Base-by-base conservation (phyloP, 129 eudicot genomes). In the Deinandra increscens region DNA sequence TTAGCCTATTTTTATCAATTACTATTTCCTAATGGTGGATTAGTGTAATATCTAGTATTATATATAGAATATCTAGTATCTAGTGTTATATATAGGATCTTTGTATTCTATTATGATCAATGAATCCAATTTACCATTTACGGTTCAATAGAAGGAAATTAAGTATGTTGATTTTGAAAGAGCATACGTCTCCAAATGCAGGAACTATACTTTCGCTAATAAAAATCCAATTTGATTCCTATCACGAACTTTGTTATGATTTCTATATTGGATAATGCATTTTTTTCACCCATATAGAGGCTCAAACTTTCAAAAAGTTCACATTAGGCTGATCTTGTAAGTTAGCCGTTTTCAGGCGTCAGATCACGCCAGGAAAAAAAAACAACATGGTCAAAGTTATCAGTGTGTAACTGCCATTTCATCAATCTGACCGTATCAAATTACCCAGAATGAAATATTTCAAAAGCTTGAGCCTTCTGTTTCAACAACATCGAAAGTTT, bases 241-340 rank as follows among this genome's bases (percentile, higher is more conserved):
- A 50, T 17, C 23, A 41, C 69, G 39, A 64, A 41, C 51, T 19
- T 37, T 10, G 59, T 15, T 45, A 19, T n/a, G 12, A 14, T 22
- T 12, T 65, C 14, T 42, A 13, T 68, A 46, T 49, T 56, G 61
- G 17, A 38, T 68, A 34, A 36, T 38, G 43, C 15, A 33, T 48
- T 44, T 26, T 66, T 44, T 66, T 26, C 70, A 45, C 14, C 71
- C 15, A 29, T 26, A 56, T 56, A 56, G 4, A 56, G 19, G 63
- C 39, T 29, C 56, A 44, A 18, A n/a, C 48, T 39, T 43, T 23
- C 56, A 13, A 33, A 12, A 13, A 11, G 55, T 44, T 46, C 2
- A n/a, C 61, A 33, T 49, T 68, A 50, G 6, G 12, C n/a, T 68
- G 49, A 29, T 31, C 43, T 44, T 49, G 34, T 49, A 31, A 49